phyloP scores from a whole-genome alignment of 1,284 basidiomycete genomes.

The Chondrostereum purpureum region DNA sequence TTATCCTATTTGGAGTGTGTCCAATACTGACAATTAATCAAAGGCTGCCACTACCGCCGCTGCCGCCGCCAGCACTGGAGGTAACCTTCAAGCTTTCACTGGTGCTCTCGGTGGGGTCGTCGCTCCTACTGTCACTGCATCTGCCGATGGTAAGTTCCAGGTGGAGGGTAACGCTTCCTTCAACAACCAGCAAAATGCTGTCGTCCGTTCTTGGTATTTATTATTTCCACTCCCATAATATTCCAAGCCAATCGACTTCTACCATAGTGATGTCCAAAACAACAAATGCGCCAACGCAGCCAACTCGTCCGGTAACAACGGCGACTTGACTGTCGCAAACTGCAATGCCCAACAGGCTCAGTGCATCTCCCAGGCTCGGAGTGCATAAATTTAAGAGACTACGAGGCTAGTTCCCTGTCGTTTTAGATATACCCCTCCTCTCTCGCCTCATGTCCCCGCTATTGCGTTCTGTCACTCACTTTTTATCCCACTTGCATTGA shows the following conservation, averaged over 20 bases:
- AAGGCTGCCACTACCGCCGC: background rate
- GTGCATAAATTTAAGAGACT: background rate
- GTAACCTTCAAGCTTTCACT: slow-evolving; percentile 30
- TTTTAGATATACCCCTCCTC: slow-evolving; percentile 1
- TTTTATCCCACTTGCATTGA: no score
- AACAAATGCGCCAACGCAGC: slow-evolving; percentile 39
- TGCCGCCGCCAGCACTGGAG: slow-evolving; percentile 3
- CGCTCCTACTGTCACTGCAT: slow-evolving; percentile 28
- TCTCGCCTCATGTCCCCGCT: background rate
- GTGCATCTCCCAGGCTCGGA: slow-evolving; percentile 23
- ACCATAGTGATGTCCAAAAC: slow-evolving; percentile 34
- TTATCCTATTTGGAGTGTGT: slow-evolving; percentile 1
- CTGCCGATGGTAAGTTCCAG: slow-evolving; percentile 29
- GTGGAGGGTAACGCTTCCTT: slow-evolving; percentile 29
- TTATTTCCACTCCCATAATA: background rate
- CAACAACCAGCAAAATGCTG: slow-evolving; percentile 27
- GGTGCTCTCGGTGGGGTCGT: slow-evolving; percentile 29
- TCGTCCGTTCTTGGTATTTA: slow-evolving; percentile 33
- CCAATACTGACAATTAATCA: background rate
- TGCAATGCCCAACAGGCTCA: slow-evolving; percentile 30
- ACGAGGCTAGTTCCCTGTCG: no score
- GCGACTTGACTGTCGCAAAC: slow-evolving; percentile 32
- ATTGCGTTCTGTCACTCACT: background rate
- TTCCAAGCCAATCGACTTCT: background rate
- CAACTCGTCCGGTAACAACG: slow-evolving; percentile 32